A percentile compares a stretch with the other conserved stretches of the same genome.
Evolutionary conservation across 495 filamentous ascomycete species (phyloP).

Genomic region (Penicillium egyptiacum): DNA sequence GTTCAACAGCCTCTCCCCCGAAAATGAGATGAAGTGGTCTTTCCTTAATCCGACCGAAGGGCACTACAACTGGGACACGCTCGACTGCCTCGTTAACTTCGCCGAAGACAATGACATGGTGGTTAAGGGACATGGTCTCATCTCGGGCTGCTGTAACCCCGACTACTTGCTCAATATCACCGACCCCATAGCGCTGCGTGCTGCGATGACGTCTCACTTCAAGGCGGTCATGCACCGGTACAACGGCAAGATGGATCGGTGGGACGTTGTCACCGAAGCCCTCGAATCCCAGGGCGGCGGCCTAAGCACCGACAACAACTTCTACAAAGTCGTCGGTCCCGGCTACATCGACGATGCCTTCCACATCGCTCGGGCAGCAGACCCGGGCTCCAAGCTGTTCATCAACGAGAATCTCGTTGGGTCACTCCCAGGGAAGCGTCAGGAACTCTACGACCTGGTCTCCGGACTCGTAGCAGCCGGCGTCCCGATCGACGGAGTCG

Average conservation of each 20-base stretch:
- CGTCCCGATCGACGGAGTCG: not conserved
- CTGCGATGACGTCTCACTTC: conserved; percentile 10
- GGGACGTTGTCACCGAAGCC: conserved; percentile 18
- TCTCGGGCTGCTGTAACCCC: conserved; percentile 20
- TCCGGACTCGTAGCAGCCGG: not conserved
- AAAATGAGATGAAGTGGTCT: conserved; percentile 1
- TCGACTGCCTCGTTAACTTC: not conserved
- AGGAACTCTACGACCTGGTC: conserved; percentile 1
- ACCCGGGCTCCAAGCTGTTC: not conserved
- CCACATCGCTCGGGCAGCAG: conserved; percentile 1
- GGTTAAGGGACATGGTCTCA: conserved; percentile 18
- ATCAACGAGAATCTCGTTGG: not conserved
- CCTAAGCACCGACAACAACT: not conserved
- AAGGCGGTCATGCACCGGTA: conserved; percentile 14
- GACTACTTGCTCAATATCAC: conserved; percentile 19
- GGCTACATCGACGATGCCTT: conserved; percentile 1
- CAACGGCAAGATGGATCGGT: conserved; percentile 12
- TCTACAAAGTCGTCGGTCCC: not conserved
- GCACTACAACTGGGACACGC: conserved; percentile 1
- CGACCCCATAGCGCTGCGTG: conserved; percentile 8
- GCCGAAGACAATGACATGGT: conserved; percentile 10
- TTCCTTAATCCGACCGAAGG: not conserved
- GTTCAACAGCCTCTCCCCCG: conserved; percentile 1
- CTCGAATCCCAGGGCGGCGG: conserved; percentile 15
- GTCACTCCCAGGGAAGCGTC: not conserved